Evolutionary conservation across 495 filamentous ascomycete genomes (phyloP), one percentile per base, ranked within the genome.

Genomic region (Letharia lupina): DNA sequence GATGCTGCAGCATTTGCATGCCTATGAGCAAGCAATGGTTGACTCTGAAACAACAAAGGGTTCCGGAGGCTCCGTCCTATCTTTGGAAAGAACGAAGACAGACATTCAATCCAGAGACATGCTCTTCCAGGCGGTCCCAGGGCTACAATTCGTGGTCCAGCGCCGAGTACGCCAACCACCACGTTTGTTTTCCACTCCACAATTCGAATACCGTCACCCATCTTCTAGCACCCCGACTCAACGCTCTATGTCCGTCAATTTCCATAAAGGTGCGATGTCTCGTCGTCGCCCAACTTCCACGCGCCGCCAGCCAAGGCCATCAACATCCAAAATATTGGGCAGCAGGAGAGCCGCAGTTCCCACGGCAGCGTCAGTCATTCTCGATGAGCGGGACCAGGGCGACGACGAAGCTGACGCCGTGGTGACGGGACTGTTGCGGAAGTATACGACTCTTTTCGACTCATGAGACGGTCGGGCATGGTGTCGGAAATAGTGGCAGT

Each of bases 51-150:
- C 57, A 10, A 59, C 28, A 1, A 10, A 62, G 33, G 4, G 33
- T 28, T 33, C n/a, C 11, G 31, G 45, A 44, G 40, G 23, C 4
- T 66, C 64, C 11, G 20, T 69, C n/a, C n/a, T 62, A 33, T 66
- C 64, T 13, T 57, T 65, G 47, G 63, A 60, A 44, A 66, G 67
- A 52, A 66, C 40, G n/a, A 47, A 61, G 50, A 64, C 41, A 20
- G 42, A 64, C 41, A 60, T 69, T 13, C 23, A 3, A n/a, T 40
- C 28, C 35, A 60, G 64, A 16, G 23, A 61, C 50, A 66, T 66
- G 16, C 28, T 62, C 10, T 66, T 69, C 28, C 37, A 62, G 58
- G 67, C 56, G 23, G 44, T 69, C 13, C 67, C 64, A 23, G 68
- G 64, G 13, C 60, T 67, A 42, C 52, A 67, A 45, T 62, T 66